Base-by-base conservation (phyloP, 2,329 filamentous ascomycete genomes). In the Penicillium digitatum region DNA sequence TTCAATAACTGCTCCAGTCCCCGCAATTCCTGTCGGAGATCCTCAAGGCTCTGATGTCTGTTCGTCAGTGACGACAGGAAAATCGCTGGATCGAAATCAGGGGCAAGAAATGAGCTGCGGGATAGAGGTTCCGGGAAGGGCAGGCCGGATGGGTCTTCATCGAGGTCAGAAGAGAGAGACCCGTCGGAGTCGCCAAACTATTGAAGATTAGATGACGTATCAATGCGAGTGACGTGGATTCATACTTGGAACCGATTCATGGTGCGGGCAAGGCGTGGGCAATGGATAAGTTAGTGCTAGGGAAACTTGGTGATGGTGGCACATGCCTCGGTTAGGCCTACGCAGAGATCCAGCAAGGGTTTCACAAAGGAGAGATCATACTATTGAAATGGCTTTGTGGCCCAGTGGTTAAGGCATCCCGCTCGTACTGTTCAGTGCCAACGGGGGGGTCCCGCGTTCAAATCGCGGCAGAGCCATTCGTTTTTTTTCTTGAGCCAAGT, bases 11-110 rank as follows among this genome's bases (percentile, higher is more conserved):
- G 84, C 63, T 87, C 89, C 49, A 95, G 82, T 55, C 91, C 84
- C 42, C 92, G 87, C 16, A 99, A 80, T 68, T 99, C 95, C 5
- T 87, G 78, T 34, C 93, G 89, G 31, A 99, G 80, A 72, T 99
- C 94, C 70, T 96, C 92, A 45, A 99, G 88, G 0, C 93, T 96
- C 73, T 99, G 94, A 72, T 99, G 94, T 1, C 94, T 88, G 69
- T 94, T 86, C 20, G 86, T 84, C 1, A 96, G 81, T 1, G 88
- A 87, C 8, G 86, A 91, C 74, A 99, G 87, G 72, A 96, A 99
- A 2, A 78, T 78, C 2, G 89, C 83, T 0, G 95, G 87, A 59
- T 90, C 85, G 73, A 99, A 99, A 62, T 85, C 74, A 3, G 84
- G 81, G 2, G 83, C 77, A 7, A 96, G 82, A 75, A 99, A 99